Conservation (phyloP, 495 filamentous ascomycete genomes). For the Xylaria longipes region DNA sequence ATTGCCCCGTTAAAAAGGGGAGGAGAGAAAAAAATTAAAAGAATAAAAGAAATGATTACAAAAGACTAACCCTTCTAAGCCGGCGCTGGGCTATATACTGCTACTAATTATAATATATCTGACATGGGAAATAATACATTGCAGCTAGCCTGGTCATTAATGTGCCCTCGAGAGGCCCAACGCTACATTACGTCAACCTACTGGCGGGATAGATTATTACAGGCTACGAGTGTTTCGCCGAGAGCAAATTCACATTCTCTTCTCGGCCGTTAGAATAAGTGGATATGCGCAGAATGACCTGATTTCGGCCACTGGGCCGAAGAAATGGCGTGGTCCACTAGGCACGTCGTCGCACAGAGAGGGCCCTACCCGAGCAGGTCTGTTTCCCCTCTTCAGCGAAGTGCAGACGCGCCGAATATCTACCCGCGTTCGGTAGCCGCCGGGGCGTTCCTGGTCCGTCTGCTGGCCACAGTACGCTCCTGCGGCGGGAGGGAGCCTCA, state of each 20-base stretch:
- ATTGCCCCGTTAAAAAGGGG: not conserved
- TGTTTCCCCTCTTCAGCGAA: conserved; percentile 19
- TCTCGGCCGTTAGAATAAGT: conserved; percentile 29
- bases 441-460: not conserved
- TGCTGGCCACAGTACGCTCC: not conserved
- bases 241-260: conserved; percentile 13
- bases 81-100: not conserved
- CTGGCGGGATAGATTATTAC: not conserved
- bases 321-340: conserved; percentile 27
- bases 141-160: not conserved
- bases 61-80: not conserved
- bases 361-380: conserved; percentile 26
- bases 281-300: conserved; percentile 27
- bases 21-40: not conserved
- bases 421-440: conserved; percentile 14
- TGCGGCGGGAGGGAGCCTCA: conserved; percentile 10
- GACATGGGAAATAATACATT: not conserved
- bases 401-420: conserved; percentile 18
- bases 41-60: not conserved
- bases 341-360: conserved; percentile 22
- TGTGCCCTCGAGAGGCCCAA: not conserved
- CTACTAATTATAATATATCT: not conserved
- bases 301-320: conserved; percentile 25
- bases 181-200: conserved; percentile 15
- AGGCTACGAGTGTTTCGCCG: conserved; percentile 19